Evolutionary conservation across 73 alveolate genomes (phyloP), one percentile per base, ranked within the genome.

Genomic region (Paramecium sexaurelia): DNA sequence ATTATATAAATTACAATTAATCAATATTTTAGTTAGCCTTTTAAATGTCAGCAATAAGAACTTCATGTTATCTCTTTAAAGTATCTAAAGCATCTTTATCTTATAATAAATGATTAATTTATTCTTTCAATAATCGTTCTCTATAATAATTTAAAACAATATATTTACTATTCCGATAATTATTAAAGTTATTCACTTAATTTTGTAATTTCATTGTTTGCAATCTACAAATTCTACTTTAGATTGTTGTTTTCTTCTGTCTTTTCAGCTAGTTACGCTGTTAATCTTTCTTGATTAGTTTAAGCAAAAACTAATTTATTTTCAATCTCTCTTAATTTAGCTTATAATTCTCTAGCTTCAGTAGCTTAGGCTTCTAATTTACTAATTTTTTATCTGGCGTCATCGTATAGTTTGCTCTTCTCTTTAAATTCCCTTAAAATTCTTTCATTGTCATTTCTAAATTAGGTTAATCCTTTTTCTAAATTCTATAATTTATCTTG

Each of bases 361-460:
- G 85, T 17, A 5, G 36, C 57, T 69, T 69, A 35, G 26, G 85
- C n/a, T 69, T 69, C 85, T 35, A 69, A 32, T 69, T 69, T 69
- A 69, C 45, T 15, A 27, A 69, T 69, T 22, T 32, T 69, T 69
- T 27, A 27, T 69, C 55, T 24, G 3, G 85, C 51, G 7, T 69
- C 85, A 69, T 69, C 85, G 6, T 27, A 69, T 27, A 11, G 15
- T 69, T 32, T 69, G 15, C 55, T 27, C 33, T 69, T 69, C n/a
- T 69, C 85, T 15, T 69, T 69, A 35, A 69, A 69, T 27, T 69
- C 85, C 33, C 85, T 69, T 35, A 69, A 35, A 7, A 69, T 69
- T 69, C 85, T 69, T 32, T 69, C 85, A 69, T 69, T 69, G 27
- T 69, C 85, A 69, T 69, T 69, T 35, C 85, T 69, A 10, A 69